phyloP scores from a whole-genome alignment of 2,329 filamentous ascomycete species.

The Rhinocladiella mackenziei region DNA sequence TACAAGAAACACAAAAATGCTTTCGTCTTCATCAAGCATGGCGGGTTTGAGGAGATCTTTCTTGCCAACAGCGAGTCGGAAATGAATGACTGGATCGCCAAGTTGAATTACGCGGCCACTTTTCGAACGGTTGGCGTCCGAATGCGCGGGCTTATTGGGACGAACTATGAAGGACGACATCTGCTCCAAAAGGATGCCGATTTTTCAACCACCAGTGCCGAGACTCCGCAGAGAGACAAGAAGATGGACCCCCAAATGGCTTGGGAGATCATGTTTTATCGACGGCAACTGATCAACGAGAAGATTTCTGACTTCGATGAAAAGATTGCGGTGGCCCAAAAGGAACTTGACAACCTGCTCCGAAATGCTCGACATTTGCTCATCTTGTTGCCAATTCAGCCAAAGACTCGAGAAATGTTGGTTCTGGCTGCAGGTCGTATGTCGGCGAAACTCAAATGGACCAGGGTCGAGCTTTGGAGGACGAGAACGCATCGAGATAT shows the following conservation, averaged over 20 bases:
- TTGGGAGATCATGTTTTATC: conserved; percentile 76
- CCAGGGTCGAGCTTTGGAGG: conserved; percentile 88
- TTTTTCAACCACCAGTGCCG: conserved; percentile 56
- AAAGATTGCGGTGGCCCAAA: conserved; percentile 67
- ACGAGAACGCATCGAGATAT: conserved; percentile 89
- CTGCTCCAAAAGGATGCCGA: conserved; percentile 64
- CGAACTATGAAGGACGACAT: conserved; percentile 75
- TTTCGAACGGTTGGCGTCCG: conserved; percentile 88
- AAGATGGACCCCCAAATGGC: conserved; percentile 68
- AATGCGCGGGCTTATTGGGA: conserved; percentile 81
- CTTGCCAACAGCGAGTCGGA: conserved; percentile 86
- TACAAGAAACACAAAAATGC: conserved; percentile 95
- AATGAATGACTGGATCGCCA: conserved; percentile 93
- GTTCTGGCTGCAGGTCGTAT: conserved; percentile 79
- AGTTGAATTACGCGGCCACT: conserved; percentile 92
- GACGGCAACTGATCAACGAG: conserved; percentile 74
- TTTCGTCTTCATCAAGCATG: conserved; percentile 83
- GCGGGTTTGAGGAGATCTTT: conserved; percentile 83
- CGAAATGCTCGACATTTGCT: conserved; percentile 87
- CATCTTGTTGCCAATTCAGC: conserved; percentile 82
- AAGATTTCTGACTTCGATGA: conserved; percentile 81
- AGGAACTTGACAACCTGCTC: conserved; percentile 75
- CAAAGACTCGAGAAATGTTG: conserved; percentile 81
- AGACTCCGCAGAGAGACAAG: conserved; percentile 42
- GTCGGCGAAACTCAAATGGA: conserved; percentile 87